Evolutionary conservation across 805 yeast species (phyloP).

Genomic region (Tetrapisispora pingtungensis): DNA sequence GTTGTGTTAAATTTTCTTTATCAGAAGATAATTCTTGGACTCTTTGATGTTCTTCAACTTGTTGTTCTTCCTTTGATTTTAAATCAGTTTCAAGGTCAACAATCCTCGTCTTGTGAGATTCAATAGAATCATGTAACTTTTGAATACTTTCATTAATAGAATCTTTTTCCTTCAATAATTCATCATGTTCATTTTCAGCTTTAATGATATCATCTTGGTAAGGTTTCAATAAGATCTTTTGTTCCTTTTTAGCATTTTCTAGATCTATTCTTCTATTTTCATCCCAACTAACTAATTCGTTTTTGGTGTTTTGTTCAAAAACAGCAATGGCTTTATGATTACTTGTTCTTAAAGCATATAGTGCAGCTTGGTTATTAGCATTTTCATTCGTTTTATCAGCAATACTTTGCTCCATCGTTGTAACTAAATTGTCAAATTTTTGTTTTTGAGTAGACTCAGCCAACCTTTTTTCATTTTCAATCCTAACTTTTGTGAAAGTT

Average conservation of each 20-base stretch:
- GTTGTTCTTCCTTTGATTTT: slow-evolving; percentile 19
- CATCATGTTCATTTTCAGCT: slow-evolving; percentile 30
- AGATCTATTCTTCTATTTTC: slow-evolving; percentile 23
- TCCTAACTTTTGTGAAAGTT: slow-evolving; percentile 36
- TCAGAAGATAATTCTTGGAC: slow-evolving; percentile 26
- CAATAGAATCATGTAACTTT: slow-evolving; percentile 28
- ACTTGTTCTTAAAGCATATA: slow-evolving; percentile 19
- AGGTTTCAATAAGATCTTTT: slow-evolving; percentile 32
- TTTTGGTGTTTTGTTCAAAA: slow-evolving; percentile 15
- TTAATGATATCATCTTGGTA: slow-evolving; percentile 35
- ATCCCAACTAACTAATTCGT: slow-evolving; percentile 19
- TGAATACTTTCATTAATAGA: slow-evolving; percentile 35
- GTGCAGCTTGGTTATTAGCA: slow-evolving; percentile 32
- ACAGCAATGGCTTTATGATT: slow-evolving; percentile 22
- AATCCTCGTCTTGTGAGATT: slow-evolving; percentile 29
- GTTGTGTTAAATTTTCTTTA: slow-evolving; percentile 22
- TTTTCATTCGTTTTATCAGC: slow-evolving; percentile 33
- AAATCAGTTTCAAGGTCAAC: slow-evolving; percentile 28
- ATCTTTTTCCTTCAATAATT: slow-evolving; percentile 29
- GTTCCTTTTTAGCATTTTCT: slow-evolving; percentile 23
- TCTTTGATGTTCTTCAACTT: slow-evolving; percentile 26
- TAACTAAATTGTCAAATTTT: slow-evolving; percentile 30
- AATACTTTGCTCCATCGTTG: slow-evolving; percentile 30
- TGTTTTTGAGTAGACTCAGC: slow-evolving; percentile 39
- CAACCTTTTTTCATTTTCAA: slow-evolving; percentile 13